Percentiles rank a stretch among this genome's conserved stretches.
phyloP scores from a whole-genome alignment of 495 filamentous ascomycete species.

The Tuber indicum region DNA sequence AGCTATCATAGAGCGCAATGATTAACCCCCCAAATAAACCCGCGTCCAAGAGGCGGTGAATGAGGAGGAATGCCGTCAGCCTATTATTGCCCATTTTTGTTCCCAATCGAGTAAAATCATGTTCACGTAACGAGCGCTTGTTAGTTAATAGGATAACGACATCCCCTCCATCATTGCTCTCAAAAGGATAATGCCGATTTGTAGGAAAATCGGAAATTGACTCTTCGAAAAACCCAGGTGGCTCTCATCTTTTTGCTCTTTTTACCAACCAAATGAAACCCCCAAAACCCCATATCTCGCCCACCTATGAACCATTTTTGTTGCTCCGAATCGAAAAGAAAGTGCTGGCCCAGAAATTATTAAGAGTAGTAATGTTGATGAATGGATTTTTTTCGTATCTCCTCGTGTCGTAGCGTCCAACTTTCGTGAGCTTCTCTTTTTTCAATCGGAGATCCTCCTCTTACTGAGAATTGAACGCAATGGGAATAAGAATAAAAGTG shows the following conservation, averaged over 20 bases:
- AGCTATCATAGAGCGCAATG: not conserved
- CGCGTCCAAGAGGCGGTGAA: not conserved
- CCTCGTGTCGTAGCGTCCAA: constrained; percentile 37
- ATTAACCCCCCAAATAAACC: not conserved
- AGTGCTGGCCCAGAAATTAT: constrained; percentile 29
- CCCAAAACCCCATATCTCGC: constrained; percentile 14
- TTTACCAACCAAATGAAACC: constrained; percentile 1
- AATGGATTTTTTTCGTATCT: constrained; percentile 34
- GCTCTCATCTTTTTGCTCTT: not conserved
- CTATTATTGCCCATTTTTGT: not conserved
- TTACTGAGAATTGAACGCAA: constrained; percentile 29
- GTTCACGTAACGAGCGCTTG: not conserved
- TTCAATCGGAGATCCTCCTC: constrained; percentile 32
- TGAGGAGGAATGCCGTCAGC: not conserved
- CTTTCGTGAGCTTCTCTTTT: constrained; percentile 34
- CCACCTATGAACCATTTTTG: not conserved
- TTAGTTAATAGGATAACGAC: not conserved
- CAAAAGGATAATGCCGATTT: not conserved
- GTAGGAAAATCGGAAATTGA: not conserved
- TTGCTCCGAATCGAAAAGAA: constrained; percentile 33
- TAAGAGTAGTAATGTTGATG: constrained; percentile 37
- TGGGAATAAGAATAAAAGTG: not conserved
- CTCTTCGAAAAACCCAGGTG: not conserved
- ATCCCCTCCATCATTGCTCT: not conserved
- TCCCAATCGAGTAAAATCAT: constrained; percentile 2